Evolutionary conservation across 306 rosid species (phyloP), one percentile per base, ranked within the genome.

Genomic region (Begonia loranthoides): DNA sequence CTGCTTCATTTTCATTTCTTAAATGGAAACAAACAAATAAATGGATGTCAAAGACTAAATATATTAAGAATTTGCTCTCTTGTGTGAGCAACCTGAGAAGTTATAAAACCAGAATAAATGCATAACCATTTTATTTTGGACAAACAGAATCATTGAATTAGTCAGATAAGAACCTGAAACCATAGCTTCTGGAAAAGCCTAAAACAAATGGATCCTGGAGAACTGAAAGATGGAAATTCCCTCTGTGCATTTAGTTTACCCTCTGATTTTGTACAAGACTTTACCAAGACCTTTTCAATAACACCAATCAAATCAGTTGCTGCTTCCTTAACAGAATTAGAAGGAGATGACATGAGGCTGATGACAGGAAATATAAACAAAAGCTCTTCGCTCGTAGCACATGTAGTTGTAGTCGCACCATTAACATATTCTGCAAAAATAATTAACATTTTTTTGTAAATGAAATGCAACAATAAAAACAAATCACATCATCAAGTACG

Each of bases 321-420:
- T 59, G 68, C 66, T 63, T 83, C 77, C 69, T 80, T 86, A 56
- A 90, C 76, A 59, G 68, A 58, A 61, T 80, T 82, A 38, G 97
- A 90, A 62, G 97, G 77, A 66, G 95, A 90, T n/a, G 99, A 80
- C 74, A 82, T 70, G 64, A 90, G 83, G 74, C 86, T 71, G 57
- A 86, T 67, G 61, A 66, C 56, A 41, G 95, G 99, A 76, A 90
- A 77, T 63, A 83, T 67, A 45, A 85, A 80, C 72, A 86, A 66
- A 63, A 79, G 66, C 67, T 90, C 99, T 76, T 86, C 95, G 36
- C 77, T 67, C 61, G 61, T 57, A 62, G 49, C 58, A 70, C 69
- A 60, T 57, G 64, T 53, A 49, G 45, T 51, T 69, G 38, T 53
- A 49, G 45, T 52, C 67, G 38, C 54, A 54, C 73, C 59, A 53